Conservation (phyloP, 139 green algal species). For the Coelastrella sp. region DNA sequence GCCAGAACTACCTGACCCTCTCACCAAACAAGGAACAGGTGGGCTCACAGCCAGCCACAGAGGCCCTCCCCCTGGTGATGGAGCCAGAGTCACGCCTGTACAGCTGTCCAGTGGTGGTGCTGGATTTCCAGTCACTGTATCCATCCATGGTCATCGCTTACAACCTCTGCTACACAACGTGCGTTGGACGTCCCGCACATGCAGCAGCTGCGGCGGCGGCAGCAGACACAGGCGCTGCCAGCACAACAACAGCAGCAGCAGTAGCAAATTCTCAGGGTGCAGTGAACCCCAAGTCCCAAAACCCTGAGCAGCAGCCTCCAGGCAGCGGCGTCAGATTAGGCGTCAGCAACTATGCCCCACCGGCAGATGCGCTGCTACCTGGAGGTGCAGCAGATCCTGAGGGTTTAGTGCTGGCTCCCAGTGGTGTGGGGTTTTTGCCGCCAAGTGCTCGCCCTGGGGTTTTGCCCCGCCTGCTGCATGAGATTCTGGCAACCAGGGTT, state of each 20-base stretch:
- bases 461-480: slow-evolving; percentile 92
- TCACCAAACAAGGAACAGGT: slow-evolving; percentile 88
- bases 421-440: slow-evolving; percentile 88
- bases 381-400: slow-evolving; percentile 35
- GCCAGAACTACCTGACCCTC: slow-evolving; percentile 92
- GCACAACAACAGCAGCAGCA: background rate
- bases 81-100: slow-evolving; percentile 93
- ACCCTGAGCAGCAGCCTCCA: slow-evolving; percentile 11
- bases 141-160: slow-evolving; percentile 97
- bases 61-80: slow-evolving; percentile 95
- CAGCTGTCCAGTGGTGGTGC: slow-evolving; percentile 86
- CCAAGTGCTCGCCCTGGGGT: slow-evolving; percentile 79
- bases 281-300: background rate
- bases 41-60: slow-evolving; percentile 92
- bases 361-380: slow-evolving; percentile 1
- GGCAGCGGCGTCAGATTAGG: slow-evolving; percentile 31
- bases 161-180: slow-evolving; percentile 98
- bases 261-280: background rate
- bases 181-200: slow-evolving; percentile 80
- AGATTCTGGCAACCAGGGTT: slow-evolving; percentile 95
- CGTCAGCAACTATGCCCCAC: slow-evolving; percentile 35
- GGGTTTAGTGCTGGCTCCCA: slow-evolving; percentile 84
- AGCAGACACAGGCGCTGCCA: background rate
- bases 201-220: slow-evolving; percentile 41
- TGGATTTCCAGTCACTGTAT: slow-evolving; percentile 99